Evolutionary conservation across 139 green algal species (phyloP), one percentile per base, ranked within the genome.

Genomic region (Coccomyxa sp.): DNA sequence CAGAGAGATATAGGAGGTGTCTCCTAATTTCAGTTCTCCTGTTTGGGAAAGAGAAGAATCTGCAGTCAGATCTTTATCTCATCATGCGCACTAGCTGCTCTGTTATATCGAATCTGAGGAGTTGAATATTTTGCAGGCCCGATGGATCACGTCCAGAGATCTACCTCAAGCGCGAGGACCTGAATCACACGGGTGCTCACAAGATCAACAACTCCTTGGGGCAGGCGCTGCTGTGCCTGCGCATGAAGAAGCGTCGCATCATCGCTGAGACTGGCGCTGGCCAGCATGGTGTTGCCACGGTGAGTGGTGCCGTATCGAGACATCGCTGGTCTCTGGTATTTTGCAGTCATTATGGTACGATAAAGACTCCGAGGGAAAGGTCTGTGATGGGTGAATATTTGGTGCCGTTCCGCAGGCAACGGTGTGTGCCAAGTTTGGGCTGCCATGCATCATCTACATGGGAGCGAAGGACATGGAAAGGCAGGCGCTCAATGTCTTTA

Each of bases 191-290:
- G 0, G 97, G 97, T 31, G 97, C 97, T 1, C 97, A 99, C 88
- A 99, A 99, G 90, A 99, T 99, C 90, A 99, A 99, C 92, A 99
- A 99, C 89, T 96, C 95, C 1, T 88, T 99, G 15, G 97, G 97
- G 0, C 97, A 99, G 90, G 96, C 92, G 21, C 85, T 98, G 82
- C 90, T 98, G 80, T 97, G 93, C 92, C 93, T 95, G 85, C 91
- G 93, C 45, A 95, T 99, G 92, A 91, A 91, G 79, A 99, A 99
- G 91, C 89, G 96, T 86, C 92, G 96, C 83, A 98, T 99, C 87
- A 98, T 99, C 79, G 97, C 97, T 21, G 97, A 99, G 91, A 99
- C 97, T 12, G 97, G 97, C 14, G 97, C 97, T 15, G 97, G 97
- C 7, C 97, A 99, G 93, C 97, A 99, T 86, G 97, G 97, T 57